Evolutionary conservation across 2,329 filamentous ascomycete species (phyloP).

Genomic region (Lachnum nothofagi): DNA sequence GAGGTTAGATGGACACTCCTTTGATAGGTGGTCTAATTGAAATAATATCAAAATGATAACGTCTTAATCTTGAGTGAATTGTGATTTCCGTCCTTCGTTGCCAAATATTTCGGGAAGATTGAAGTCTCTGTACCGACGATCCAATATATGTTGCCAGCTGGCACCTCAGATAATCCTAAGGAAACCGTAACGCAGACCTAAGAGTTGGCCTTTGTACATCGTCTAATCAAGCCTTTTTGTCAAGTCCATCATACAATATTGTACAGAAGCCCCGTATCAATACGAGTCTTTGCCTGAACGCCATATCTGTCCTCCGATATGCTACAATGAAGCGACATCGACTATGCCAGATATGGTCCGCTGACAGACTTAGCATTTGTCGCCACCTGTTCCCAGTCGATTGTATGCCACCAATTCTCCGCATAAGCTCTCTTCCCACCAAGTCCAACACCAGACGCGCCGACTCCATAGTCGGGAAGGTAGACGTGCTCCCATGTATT

Average conservation of each 20-base stretch:
- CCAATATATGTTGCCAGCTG: no score
- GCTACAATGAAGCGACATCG: slow-evolving; percentile 11
- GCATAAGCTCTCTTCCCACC: slow-evolving; percentile 71
- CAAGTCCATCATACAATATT: slow-evolving; percentile 24
- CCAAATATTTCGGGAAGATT: background rate
- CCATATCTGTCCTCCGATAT: slow-evolving; percentile 19
- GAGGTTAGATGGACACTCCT: background rate
- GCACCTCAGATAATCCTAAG: background rate
- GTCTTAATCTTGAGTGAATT: background rate
- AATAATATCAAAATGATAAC: background rate
- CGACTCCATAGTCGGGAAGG: slow-evolving; percentile 71
- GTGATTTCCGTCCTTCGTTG: background rate
- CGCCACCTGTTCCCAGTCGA: slow-evolving; percentile 75
- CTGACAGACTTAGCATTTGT: slow-evolving; percentile 9
- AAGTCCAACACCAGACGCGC: slow-evolving; percentile 46
- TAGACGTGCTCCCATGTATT: slow-evolving; percentile 97
- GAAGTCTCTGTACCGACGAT: no score
- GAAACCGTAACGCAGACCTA: background rate
- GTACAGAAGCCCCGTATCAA: slow-evolving; percentile 15
- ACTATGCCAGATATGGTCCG: background rate
- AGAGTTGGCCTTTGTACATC: slow-evolving; percentile 11
- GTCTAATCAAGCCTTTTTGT: slow-evolving; percentile 6
- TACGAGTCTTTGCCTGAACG: slow-evolving; percentile 15
- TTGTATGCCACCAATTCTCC: slow-evolving; percentile 77
- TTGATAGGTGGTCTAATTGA: background rate